Evolutionary conservation across 148 eudicot species (phyloP).

Genomic region (Camellia sinensis): DNA sequence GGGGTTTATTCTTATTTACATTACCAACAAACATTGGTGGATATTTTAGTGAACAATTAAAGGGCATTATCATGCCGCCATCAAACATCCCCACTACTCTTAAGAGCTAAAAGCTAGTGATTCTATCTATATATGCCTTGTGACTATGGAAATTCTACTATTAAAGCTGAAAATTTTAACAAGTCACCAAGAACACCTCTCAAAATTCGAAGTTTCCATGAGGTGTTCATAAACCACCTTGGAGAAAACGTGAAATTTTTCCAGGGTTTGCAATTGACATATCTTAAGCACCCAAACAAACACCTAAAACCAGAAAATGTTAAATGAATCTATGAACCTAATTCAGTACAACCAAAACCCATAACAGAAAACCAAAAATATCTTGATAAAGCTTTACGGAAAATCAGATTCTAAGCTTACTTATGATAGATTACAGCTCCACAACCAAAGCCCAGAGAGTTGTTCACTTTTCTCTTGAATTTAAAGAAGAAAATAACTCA

Average conservation of each 20-base stretch:
- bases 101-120: slow-evolving; percentile 1
- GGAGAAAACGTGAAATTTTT: not conserved
- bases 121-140: not conserved
- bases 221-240: not conserved
- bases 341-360: not conserved
- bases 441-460: not conserved
- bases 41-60: slow-evolving; percentile 19
- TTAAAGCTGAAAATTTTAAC: not conserved
- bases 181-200: not conserved
- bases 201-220: not conserved
- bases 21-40: slow-evolving; percentile 15
- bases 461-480: not conserved
- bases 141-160: not conserved
- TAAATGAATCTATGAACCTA: not conserved
- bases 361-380: not conserved
- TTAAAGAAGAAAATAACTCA: not conserved
- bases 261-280: not conserved
- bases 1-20: slow-evolving; percentile 21
- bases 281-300: not conserved
- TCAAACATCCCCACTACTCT: slow-evolving; percentile 19
- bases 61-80: slow-evolving; percentile 31
- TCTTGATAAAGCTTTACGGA: not conserved
- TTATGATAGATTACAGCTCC: not conserved
- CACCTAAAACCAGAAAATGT: not conserved
- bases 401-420: not conserved